Conservation (phyloP, 1,284 basidiomycete genomes). For the Ustilago trichophora region DNA sequence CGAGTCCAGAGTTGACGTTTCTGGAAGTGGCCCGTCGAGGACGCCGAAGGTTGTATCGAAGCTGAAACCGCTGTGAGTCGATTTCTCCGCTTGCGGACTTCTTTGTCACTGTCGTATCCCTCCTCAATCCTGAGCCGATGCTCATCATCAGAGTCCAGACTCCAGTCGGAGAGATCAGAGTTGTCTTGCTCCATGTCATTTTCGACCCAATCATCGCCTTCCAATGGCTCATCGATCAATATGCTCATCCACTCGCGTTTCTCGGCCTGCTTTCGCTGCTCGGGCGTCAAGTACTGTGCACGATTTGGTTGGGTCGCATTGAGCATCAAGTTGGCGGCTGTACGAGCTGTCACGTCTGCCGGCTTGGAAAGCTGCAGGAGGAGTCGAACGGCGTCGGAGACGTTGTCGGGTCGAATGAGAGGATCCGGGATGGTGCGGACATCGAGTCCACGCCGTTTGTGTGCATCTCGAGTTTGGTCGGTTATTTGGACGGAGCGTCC, state of each 20-base stretch:
- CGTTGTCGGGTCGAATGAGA: constrained; percentile 32
- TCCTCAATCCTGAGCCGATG: constrained; percentile 3
- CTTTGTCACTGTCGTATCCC: constrained; percentile 36
- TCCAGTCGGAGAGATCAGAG: constrained; percentile 43
- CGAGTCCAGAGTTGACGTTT: constrained; percentile 19
- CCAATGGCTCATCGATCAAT: constrained; percentile 29
- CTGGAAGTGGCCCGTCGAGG: constrained; percentile 1
- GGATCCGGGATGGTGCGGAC: constrained; percentile 19
- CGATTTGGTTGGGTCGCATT: constrained; percentile 20
- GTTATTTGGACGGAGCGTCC: constrained; percentile 14
- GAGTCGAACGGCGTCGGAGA: constrained; percentile 29
- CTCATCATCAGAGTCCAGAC: constrained; percentile 28
- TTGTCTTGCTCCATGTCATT: constrained; percentile 4
- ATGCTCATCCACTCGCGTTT: constrained; percentile 38
- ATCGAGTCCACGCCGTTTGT: constrained; percentile 12
- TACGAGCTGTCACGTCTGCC: constrained; percentile 32
- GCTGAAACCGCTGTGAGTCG: constrained; percentile 7
- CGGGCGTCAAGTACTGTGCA: constrained; percentile 30
- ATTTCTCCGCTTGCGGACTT: constrained; percentile 10
- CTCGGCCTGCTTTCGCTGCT: constrained; percentile 33
- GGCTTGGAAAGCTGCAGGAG: constrained; percentile 32
- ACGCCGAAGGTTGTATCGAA: constrained; percentile 12
- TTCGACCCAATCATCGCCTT: constrained; percentile 28
- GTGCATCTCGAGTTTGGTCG: constrained; percentile 16
- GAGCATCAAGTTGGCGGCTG: constrained; percentile 40